Percentiles rank a stretch among this genome's conserved stretches.
Evolutionary conservation across 495 filamentous ascomycete genomes (phyloP).

Genomic region (Penicillium herquei): DNA sequence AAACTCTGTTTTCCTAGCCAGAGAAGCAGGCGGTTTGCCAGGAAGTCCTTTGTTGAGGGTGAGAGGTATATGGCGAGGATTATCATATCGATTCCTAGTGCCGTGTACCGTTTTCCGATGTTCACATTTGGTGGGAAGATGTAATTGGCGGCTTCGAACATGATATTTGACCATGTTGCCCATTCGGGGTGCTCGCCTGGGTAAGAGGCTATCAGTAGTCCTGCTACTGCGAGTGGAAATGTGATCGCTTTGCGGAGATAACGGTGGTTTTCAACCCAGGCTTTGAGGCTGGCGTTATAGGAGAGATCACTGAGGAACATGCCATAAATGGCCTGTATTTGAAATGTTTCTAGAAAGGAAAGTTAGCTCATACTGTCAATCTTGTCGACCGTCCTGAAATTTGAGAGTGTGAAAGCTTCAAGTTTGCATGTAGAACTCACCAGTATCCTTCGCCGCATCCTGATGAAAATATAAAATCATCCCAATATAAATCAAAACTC

Average conservation of each 20-base stretch:
- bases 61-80: slow-evolving; percentile 60
- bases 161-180: slow-evolving; percentile 56
- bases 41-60: slow-evolving; percentile 52
- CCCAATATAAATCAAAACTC: slow-evolving; percentile 53
- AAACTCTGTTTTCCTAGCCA: slow-evolving; percentile 70
- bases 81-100: slow-evolving; percentile 58
- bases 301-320: slow-evolving; percentile 61
- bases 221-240: slow-evolving; percentile 57
- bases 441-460: slow-evolving; percentile 31
- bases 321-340: slow-evolving; percentile 63
- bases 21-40: slow-evolving; percentile 57
- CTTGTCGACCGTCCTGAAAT: background rate
- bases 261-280: slow-evolving; percentile 36
- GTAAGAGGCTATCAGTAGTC: slow-evolving; percentile 60
- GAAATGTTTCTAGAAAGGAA: slow-evolving; percentile 35
- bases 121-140: slow-evolving; percentile 58
- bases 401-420: slow-evolving; percentile 30
- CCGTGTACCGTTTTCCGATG: slow-evolving; percentile 52
- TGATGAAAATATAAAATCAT: slow-evolving; percentile 57
- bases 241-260: slow-evolving; percentile 59
- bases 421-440: slow-evolving; percentile 14
- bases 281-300: slow-evolving; percentile 16
- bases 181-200: slow-evolving; percentile 60
- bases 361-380: background rate
- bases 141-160: slow-evolving; percentile 44